phyloP scores from a whole-genome alignment of 768 basidiomycete species.

The Thelephora aurantiotincta region DNA sequence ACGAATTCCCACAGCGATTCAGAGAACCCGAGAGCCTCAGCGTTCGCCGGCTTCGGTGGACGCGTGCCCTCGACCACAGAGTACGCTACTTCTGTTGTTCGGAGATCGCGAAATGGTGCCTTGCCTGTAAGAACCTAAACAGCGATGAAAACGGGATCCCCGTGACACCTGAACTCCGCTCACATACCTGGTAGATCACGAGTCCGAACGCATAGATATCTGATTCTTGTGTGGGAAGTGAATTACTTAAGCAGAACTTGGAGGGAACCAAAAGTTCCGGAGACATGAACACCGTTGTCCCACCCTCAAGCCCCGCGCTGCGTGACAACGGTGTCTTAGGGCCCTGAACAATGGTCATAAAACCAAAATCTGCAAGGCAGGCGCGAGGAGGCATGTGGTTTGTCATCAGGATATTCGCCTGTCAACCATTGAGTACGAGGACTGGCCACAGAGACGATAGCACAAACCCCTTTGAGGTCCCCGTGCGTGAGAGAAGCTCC shows the following conservation, averaged over 20 bases:
- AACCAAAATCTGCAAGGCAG: conserved; percentile 13
- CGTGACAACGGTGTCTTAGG: background rate
- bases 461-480: conserved; percentile 2
- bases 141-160: background rate
- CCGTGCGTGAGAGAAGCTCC: background rate
- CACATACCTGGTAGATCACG: background rate
- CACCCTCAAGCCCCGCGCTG: background rate
- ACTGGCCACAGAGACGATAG: no score
- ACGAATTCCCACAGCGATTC: background rate
- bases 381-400: conserved; percentile 4
- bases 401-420: conserved; percentile 14
- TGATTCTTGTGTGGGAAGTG: background rate
- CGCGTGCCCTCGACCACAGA: background rate
- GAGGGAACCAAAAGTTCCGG: background rate
- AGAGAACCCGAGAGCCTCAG: background rate
- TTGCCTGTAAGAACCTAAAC: background rate
- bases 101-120: background rate
- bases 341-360: conserved; percentile 6
- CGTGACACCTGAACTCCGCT: background rate
- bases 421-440: no score
- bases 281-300: background rate
- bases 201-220: background rate
- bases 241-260: background rate
- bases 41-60: background rate
- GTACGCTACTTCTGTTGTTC: background rate